A percentile compares a stretch with the other conserved stretches of the same genome.
phyloP scores from a whole-genome alignment of 2,329 filamentous ascomycete species.

The Nigrospora sphaerica region DNA sequence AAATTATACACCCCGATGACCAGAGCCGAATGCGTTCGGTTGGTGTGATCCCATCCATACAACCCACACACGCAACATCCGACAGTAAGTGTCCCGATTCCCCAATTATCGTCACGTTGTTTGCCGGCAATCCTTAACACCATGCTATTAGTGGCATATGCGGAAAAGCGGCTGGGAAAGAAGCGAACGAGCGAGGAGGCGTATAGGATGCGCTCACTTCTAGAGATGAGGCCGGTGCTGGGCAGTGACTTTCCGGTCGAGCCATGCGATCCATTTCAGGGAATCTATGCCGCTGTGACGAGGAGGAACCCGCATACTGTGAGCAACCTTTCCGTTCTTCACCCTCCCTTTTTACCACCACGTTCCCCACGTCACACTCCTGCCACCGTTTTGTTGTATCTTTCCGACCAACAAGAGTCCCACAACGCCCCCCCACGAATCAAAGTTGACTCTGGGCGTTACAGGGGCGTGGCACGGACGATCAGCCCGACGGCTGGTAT shows the following conservation, averaged over 20 bases:
- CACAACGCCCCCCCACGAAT: no score
- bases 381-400: no score
- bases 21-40: slow-evolving; percentile 50
- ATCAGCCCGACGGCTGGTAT: slow-evolving; percentile 49
- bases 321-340: no score
- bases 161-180: slow-evolving; percentile 49
- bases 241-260: slow-evolving; percentile 70
- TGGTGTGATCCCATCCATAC: slow-evolving; percentile 61
- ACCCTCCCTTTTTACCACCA: no score
- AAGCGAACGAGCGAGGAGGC: slow-evolving; percentile 48
- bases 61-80: slow-evolving; percentile 65
- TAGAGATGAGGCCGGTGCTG: slow-evolving; percentile 47
- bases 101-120: no score
- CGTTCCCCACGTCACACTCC: no score
- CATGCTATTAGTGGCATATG: slow-evolving; percentile 44
- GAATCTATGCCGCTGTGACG: slow-evolving; percentile 61
- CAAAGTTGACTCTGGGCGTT: no score
- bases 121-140: no score
- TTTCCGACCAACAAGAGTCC: no score
- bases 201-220: slow-evolving; percentile 59
- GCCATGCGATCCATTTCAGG: slow-evolving; percentile 59
- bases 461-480: slow-evolving; percentile 35
- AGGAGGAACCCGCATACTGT: slow-evolving; percentile 49
- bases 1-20: slow-evolving; percentile 62
- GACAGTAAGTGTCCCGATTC: slow-evolving; percentile 32